Percentiles rank a stretch among this genome's conserved stretches.
Conservation (phyloP, 306 rosid species). For the Vigna radiata region DNA sequence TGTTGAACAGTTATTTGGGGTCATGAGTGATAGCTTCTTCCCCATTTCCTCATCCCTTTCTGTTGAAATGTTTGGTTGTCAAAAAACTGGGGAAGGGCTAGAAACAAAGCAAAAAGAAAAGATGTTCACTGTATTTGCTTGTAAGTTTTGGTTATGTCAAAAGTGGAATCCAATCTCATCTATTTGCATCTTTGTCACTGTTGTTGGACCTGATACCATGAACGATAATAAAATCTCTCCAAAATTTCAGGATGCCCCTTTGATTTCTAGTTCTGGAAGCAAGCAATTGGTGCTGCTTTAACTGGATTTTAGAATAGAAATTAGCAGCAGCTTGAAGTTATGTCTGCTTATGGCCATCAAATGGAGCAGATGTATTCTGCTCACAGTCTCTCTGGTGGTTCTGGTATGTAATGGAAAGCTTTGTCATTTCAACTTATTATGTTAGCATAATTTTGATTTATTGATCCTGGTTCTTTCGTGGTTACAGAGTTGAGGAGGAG, state of each 20-base stretch:
- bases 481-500: slow-evolving; percentile 74
- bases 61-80: slow-evolving; percentile 5
- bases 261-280: slow-evolving; percentile 46
- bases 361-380: slow-evolving; percentile 75
- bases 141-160: slow-evolving; percentile 19
- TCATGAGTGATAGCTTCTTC: slow-evolving; percentile 8
- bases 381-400: slow-evolving; percentile 60
- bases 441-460: slow-evolving; percentile 36
- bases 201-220: slow-evolving; percentile 26
- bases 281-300: slow-evolving; percentile 36
- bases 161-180: not conserved
- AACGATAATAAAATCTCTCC: slow-evolving; percentile 35
- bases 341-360: slow-evolving; percentile 78
- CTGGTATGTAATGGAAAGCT: slow-evolving; percentile 58
- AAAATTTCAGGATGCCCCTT: slow-evolving; percentile 58
- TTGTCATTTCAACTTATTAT: slow-evolving; percentile 26
- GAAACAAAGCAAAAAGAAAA: not conserved
- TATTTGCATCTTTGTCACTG: not conserved
- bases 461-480: slow-evolving; percentile 38
- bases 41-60: not conserved
- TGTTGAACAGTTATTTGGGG: not conserved
- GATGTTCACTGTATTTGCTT: slow-evolving; percentile 28
- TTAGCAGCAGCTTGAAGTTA: slow-evolving; percentile 23
- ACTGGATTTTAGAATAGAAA: slow-evolving; percentile 30
- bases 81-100: slow-evolving; percentile 1